Evolutionary conservation across 2,329 filamentous ascomycete genomes (phyloP).

Genomic region (Colletotrichum sp.): DNA sequence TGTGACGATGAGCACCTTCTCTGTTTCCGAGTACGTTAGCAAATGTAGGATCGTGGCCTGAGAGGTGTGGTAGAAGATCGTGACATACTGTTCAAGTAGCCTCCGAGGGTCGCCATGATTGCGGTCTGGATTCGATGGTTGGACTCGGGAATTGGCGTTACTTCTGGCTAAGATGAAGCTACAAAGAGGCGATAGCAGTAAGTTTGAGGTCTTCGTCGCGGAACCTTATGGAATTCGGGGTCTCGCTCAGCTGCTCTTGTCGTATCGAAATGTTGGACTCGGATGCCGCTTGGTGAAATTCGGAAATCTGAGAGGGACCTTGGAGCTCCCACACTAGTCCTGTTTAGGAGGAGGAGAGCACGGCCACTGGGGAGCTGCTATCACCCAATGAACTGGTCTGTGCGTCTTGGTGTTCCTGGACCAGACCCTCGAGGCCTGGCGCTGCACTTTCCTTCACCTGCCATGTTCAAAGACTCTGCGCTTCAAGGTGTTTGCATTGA

Average conservation of each 20-base stretch:
- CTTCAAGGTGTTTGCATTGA: neutral
- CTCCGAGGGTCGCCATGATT: slow-evolving; percentile 49
- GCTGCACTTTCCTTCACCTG: neutral
- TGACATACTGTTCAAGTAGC: slow-evolving; percentile 48
- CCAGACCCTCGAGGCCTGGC: neutral
- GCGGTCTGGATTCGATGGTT: neutral
- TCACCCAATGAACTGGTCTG: neutral
- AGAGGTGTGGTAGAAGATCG: neutral
- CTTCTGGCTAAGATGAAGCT: neutral
- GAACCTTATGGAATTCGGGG: neutral
- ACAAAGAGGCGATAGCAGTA: neutral
- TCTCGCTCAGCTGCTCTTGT: neutral
- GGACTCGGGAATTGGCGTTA: neutral
- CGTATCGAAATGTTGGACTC: slow-evolving; percentile 2
- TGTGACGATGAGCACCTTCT: slow-evolving; percentile 91
- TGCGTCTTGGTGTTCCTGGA: neutral
- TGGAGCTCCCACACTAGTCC: slow-evolving; percentile 12
- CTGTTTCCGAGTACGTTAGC: slow-evolving; percentile 52
- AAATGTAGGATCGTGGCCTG: slow-evolving; percentile 7
- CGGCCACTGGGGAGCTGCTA: neutral
- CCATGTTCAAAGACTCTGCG: neutral
- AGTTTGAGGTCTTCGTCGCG: neutral
- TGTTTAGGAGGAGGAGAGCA: neutral
- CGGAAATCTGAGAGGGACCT: slow-evolving; percentile 11
- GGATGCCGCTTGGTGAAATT: slow-evolving; percentile 12